Evolutionary conservation across 768 basidiomycete genomes (phyloP).

Genomic region (Butyriboletus loyo): DNA sequence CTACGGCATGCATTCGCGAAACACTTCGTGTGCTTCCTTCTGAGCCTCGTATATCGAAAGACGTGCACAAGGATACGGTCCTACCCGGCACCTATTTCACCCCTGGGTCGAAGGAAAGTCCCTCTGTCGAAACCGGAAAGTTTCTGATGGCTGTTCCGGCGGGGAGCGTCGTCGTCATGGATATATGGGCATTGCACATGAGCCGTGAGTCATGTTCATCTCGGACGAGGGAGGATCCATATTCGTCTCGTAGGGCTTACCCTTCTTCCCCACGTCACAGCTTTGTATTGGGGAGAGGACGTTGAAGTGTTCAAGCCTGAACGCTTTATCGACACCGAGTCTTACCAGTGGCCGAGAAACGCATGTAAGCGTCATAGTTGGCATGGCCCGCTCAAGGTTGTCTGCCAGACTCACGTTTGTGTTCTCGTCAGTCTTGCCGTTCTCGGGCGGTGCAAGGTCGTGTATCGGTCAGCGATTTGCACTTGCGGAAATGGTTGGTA

Average conservation of each 20-base stretch:
- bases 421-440: slow-evolving; percentile 39
- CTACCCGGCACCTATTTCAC: slow-evolving; percentile 36
- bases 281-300: slow-evolving; percentile 50
- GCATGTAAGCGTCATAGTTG: slow-evolving; percentile 35
- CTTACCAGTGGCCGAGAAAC: slow-evolving; percentile 51
- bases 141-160: slow-evolving; percentile 36
- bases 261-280: slow-evolving; percentile 22
- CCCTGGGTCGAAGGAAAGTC: slow-evolving; percentile 13
- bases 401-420: not conserved
- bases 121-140: slow-evolving; percentile 24
- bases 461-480: slow-evolving; percentile 53
- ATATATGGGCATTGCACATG: slow-evolving; percentile 42
- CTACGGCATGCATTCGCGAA: slow-evolving; percentile 43
- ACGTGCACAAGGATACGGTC: slow-evolving; percentile 34
- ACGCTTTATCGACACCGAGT: slow-evolving; percentile 47
- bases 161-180: slow-evolving; percentile 40
- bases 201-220: slow-evolving; percentile 37
- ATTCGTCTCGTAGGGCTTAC: not conserved
- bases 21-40: slow-evolving; percentile 43
- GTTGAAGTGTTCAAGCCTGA: slow-evolving; percentile 44
- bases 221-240: not conserved
- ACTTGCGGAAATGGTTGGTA: slow-evolving; percentile 38
- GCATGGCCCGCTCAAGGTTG: not conserved
- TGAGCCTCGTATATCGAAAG: slow-evolving; percentile 36
- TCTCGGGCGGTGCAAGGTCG: slow-evolving; percentile 43